Evolutionary conservation across 441 rosid species (phyloP).

Genomic region (Hura crepitans): DNA sequence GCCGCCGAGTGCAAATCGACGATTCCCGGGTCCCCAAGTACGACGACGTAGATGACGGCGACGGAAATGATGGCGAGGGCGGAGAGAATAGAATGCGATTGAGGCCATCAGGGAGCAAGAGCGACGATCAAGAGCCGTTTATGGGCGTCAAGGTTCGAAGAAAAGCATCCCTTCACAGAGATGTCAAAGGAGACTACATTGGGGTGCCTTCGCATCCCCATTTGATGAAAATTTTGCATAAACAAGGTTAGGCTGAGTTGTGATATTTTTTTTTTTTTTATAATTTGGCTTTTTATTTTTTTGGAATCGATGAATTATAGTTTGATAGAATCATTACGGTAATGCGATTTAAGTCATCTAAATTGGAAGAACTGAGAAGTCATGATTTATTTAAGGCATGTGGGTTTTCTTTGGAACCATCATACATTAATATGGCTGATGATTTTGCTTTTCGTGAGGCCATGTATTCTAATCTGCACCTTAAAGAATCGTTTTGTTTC

Average conservation of each 20-base stretch:
- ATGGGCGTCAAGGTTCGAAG: constrained; percentile 74
- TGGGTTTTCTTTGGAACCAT: not conserved
- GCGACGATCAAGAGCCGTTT: constrained; percentile 75
- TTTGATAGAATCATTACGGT: not conserved
- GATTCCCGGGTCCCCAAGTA: constrained; percentile 35
- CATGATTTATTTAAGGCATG: not conserved
- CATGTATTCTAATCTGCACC: not conserved
- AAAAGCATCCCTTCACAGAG: constrained; percentile 73
- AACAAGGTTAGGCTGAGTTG: constrained; percentile 53
- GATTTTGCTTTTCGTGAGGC: not conserved
- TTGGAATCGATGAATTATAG: not conserved
- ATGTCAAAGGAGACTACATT: constrained; percentile 71
- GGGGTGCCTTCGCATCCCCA: constrained; percentile 63
- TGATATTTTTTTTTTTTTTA: not conserved
- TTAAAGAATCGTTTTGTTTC: not conserved
- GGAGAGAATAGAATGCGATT: constrained; percentile 26
- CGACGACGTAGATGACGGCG: constrained; percentile 31
- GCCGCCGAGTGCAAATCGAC: constrained; percentile 52
- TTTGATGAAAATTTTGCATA: constrained; percentile 66
- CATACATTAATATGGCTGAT: not conserved
- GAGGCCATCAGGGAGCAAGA: constrained; percentile 37
- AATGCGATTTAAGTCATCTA: not conserved
- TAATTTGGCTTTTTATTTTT: not conserved
- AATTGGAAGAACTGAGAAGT: not conserved
- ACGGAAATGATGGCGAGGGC: not conserved